Percentiles rank a stretch among this genome's conserved stretches.
These are phyloP conservation scores for Xerocomus spinulosus DNA, from an alignment of 768 basidiomycete genomes.

Conservation along the genomic window DNA sequence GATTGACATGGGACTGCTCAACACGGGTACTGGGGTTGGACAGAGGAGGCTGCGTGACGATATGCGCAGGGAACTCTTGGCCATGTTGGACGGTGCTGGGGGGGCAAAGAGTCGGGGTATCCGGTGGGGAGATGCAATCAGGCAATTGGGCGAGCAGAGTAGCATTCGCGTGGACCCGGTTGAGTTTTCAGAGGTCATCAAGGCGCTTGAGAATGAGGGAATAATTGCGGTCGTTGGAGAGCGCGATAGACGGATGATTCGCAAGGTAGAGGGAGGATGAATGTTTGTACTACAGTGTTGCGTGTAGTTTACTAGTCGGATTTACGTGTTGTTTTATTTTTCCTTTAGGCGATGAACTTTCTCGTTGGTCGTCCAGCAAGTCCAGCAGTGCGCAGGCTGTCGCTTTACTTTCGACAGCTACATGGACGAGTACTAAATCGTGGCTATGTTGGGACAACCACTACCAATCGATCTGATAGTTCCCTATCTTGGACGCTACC, in stretches of 20 bases:
- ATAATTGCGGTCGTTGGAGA: slow-evolving; percentile 82
- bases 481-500: too few relatives aligned
- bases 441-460: slow-evolving; percentile 17
- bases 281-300: slow-evolving; percentile 4
- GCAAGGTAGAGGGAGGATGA: slow-evolving; percentile 51
- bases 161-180: slow-evolving; percentile 70
- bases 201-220: slow-evolving; percentile 80
- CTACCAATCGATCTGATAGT: neutral
- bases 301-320: neutral
- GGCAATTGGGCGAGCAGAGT: slow-evolving; percentile 76
- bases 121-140: slow-evolving; percentile 81
- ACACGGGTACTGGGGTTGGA: slow-evolving; percentile 86
- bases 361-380: slow-evolving; percentile 1
- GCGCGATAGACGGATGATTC: slow-evolving; percentile 77
- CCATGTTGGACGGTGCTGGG: slow-evolving; percentile 50
- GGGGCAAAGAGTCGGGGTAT: slow-evolving; percentile 54
- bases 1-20: slow-evolving; percentile 94
- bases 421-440: neutral
- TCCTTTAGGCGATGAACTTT: neutral
- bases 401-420: neutral
- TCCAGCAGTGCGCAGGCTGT: neutral
- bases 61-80: slow-evolving; percentile 77
- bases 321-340: neutral
- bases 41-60: slow-evolving; percentile 86
- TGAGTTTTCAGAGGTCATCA: slow-evolving; percentile 81